Evolutionary conservation across 1,139 yeast genomes (phyloP), one percentile per base, ranked within the genome.

Genomic region (Sugiyamaella pinicola): DNA sequence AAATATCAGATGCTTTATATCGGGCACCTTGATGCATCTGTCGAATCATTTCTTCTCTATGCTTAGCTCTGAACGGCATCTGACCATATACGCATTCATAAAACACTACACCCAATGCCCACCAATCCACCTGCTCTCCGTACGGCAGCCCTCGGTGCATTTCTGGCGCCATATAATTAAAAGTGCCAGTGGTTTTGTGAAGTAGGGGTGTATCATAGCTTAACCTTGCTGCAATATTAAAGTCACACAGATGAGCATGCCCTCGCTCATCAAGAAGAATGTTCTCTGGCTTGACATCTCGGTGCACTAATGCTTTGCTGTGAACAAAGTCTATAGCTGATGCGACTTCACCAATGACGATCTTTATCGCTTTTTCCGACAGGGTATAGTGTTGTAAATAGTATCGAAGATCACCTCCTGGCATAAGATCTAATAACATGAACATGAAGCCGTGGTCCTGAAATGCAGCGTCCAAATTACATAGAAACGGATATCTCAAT

Each of bases 101-200:
- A 33, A 87, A 78, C 5, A 88, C 88, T 64, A 95, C 85, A 0
- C 97, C 96, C 26, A 89, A 74, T 0, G 96, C 86, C 91, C 96
- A 89, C 93, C 96, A 88, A 68, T 89, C 97, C 12, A 89, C 93
- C 34, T 80, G 76, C 54, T 78, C 82, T 47, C 81, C 49, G 80
- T 80, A 37, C 5, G 47, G 33, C 2, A 31, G 80, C 67, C 85
- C 96, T 42, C 85, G 77, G 54, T 91, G 74, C 0, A 98, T 89
- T 68, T 93, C 99, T 0, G 99, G 99, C 0, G 99, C 97, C 99
- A 93, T 93, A 68, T 93, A 93, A 68, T 87, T 89, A 2, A 97
- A 96, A 0, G 99, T 93, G 2, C 99, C 99, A 53, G 90, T 86
- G 57, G 88, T 96, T 55, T 98, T 78, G 66, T 91, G 91, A 19